Evolutionary conservation across 768 basidiomycete species (phyloP), one percentile per base, ranked within the genome.

Genomic region (Termitomyces bulborhizus): DNA sequence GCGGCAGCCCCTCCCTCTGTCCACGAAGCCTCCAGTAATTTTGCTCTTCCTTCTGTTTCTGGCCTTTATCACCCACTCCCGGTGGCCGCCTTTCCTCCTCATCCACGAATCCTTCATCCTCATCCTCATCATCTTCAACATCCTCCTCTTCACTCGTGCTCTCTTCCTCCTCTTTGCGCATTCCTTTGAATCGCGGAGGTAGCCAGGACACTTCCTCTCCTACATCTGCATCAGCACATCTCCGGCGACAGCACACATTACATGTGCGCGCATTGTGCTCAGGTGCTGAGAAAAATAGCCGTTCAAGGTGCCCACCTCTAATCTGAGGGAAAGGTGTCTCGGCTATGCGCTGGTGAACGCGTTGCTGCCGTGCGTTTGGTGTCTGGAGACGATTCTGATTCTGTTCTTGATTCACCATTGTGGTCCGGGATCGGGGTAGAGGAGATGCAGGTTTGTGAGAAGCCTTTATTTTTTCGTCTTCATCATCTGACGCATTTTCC

Each of bases 301-400:
- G 76, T 65, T 96, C 91, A 39, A 93, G 77, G 42, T 80, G 83
- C 43, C 82, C 82, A 8, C 89, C 91, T 21, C 88, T 82, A 44
- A 94, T 93, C 56, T 84, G 81, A 0, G 93, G 93, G 73, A 97
- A 93, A 1, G 89, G 85, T 0, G 83, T 77, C 27, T 73, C 75
- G 45, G 56, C 59, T 56, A 52, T 48, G 54, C 46, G 29, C 16
- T 32, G 39, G 27, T 24, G 46, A 18, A 31, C 37, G 7, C 39
- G 37, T 29, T 42, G 36, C 15, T 29, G 29, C 11, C 43, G 34
- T 39, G 24, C 9, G 11, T 29, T 39, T n/a, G 36, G 15, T 12
- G 37, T 37, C n/a, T 27, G 64, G 39, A 11, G 62, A 45, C 8
- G 52, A 24, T 49, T 54, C 31, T 27, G 36, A 45, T 29, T 51